These are phyloP conservation scores for Hygrocybe punicea DNA, from an alignment of 768 basidiomycete genomes.

Conservation along the genomic window DNA sequence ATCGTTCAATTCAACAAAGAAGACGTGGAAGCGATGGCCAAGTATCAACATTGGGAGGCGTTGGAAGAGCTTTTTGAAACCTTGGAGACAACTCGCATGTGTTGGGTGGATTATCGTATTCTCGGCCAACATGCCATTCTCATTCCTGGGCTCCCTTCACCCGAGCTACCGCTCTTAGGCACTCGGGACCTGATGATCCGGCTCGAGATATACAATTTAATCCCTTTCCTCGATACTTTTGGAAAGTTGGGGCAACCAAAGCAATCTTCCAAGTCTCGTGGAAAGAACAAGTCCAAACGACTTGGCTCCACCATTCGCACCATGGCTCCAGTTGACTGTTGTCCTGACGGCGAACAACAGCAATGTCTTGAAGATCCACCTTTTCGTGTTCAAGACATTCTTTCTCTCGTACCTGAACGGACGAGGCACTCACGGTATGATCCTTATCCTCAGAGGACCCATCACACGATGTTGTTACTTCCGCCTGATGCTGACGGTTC, in stretches of 20 bases:
- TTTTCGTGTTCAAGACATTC: neutral
- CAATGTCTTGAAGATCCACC: neutral
- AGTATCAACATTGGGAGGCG: conserved; percentile 4
- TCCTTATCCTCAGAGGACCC: neutral
- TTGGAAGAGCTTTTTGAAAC: conserved; percentile 5
- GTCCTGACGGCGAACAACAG: neutral
- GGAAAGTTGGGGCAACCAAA: neutral
- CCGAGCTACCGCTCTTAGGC: too few relatives aligned
- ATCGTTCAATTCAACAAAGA: neutral
- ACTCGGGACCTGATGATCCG: neutral
- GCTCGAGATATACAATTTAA: neutral
- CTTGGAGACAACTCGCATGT: neutral
- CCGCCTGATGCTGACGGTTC: neutral
- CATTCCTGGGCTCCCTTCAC: neutral
- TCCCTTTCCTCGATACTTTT: neutral
- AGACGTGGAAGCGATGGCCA: neutral
- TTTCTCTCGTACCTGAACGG: neutral
- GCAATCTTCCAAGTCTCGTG: neutral
- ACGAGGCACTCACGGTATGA: neutral
- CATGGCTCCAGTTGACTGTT: neutral
- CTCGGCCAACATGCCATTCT: neutral
- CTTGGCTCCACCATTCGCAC: neutral
- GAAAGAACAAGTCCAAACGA: neutral
- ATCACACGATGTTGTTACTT: neutral
- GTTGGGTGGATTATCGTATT: neutral